A percentile compares a stretch with the other conserved stretches of the same genome.
Evolutionary conservation across 2,329 filamentous ascomycete genomes (phyloP).

Genomic region (Calycina herbarum): DNA sequence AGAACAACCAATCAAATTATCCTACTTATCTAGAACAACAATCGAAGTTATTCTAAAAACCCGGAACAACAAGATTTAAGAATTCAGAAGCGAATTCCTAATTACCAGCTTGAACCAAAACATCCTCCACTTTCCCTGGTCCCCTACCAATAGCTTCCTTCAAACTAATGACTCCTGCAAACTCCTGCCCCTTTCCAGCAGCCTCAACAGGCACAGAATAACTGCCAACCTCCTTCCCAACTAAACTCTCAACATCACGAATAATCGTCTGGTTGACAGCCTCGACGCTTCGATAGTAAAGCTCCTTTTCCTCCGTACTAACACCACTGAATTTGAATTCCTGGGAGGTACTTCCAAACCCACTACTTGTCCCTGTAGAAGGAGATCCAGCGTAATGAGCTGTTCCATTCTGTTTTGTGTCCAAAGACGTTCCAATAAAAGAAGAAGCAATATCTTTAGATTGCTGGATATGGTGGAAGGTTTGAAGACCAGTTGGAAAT

Average conservation of each 20-base stretch:
- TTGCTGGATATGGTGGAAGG: slow-evolving; percentile 45
- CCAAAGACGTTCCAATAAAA: slow-evolving; percentile 44
- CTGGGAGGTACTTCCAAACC: slow-evolving; percentile 58
- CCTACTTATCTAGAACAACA: too few relatives aligned
- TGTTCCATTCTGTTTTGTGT: slow-evolving; percentile 57
- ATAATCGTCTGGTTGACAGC: slow-evolving; percentile 55
- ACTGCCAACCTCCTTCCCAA: slow-evolving; percentile 28
- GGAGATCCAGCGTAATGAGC: slow-evolving; percentile 53
- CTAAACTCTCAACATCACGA: slow-evolving; percentile 47
- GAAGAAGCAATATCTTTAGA: slow-evolving; percentile 24
- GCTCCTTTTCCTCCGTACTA: slow-evolving; percentile 23
- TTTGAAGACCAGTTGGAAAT: slow-evolving; percentile 62
- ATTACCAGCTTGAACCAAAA: slow-evolving; percentile 26
- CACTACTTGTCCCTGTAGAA: slow-evolving; percentile 48
- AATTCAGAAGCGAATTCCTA: neutral
- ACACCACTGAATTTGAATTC: slow-evolving; percentile 53
- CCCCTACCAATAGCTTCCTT: slow-evolving; percentile 41
- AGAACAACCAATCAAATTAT: too few relatives aligned
- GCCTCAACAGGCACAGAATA: slow-evolving; percentile 15
- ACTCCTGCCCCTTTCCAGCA: slow-evolving; percentile 15
- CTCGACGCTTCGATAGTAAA: slow-evolving; percentile 57
- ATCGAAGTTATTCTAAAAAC: too few relatives aligned
- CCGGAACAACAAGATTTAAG: neutral
- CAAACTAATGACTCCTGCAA: slow-evolving; percentile 31
- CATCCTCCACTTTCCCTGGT: slow-evolving; percentile 32